A percentile compares a stretch with the other conserved stretches of the same genome.
These are phyloP conservation scores for Xerocomellus dryophilus DNA, from an alignment of 768 basidiomycete genomes.

Conservation along the genomic window DNA sequence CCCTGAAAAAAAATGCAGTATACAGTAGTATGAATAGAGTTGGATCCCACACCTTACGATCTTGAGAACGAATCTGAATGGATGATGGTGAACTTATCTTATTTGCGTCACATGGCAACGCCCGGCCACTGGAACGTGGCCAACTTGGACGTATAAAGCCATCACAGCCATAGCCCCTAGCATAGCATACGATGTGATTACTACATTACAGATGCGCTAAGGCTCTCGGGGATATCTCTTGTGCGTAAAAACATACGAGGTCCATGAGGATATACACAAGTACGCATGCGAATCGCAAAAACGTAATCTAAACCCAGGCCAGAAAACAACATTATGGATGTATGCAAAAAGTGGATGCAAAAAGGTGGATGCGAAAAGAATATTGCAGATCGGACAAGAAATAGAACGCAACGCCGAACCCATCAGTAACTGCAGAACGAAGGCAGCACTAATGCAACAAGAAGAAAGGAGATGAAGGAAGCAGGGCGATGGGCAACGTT, in stretches of 20 bases:
- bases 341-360: neutral
- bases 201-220: no score
- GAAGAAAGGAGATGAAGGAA: neutral
- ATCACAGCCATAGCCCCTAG: neutral
- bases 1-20: no score
- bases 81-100: no score
- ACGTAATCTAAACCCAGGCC: neutral
- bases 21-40: no score
- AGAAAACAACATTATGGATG: neutral
- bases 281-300: neutral
- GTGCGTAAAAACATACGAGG: neutral
- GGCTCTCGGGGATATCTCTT: no score
- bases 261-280: neutral
- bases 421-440: neutral
- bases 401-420: neutral
- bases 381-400: neutral
- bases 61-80: no score
- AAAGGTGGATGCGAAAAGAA: no score
- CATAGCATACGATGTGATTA: neutral
- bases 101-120: no score
- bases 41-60: no score
- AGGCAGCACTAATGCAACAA: neutral
- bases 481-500: neutral
- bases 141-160: no score
- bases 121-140: no score